phyloP scores from a whole-genome alignment of 306 rosid genomes.

The Quercus robur region DNA sequence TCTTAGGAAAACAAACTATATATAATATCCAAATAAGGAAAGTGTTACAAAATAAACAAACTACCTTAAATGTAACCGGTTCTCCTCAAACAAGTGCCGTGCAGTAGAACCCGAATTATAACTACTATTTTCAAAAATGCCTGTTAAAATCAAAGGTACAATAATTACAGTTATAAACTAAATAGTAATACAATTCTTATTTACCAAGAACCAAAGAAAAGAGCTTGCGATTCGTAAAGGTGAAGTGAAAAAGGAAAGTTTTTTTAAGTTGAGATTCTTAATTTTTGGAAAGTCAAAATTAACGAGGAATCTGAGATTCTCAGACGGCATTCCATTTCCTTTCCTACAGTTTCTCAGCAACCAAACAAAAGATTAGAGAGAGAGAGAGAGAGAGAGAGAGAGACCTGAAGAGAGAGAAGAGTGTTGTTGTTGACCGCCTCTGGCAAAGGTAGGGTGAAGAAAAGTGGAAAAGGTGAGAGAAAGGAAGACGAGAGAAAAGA shows the following conservation, averaged over 20 bases:
- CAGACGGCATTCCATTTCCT: background rate
- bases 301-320: background rate
- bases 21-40: constrained; percentile 7
- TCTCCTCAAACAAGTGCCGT: constrained; percentile 54
- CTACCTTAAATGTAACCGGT: constrained; percentile 39
- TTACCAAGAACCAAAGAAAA: background rate
- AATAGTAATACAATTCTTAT: background rate
- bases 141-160: constrained; percentile 25
- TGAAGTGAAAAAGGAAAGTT: no score
- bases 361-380: background rate
- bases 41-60: background rate
- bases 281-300: background rate
- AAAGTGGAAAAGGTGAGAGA: constrained; percentile 31
- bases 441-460: constrained; percentile 33
- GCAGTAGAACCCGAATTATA: constrained; percentile 23
- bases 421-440: constrained; percentile 29
- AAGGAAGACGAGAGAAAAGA: constrained; percentile 33
- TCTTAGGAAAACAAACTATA: background rate
- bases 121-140: constrained; percentile 24
- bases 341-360: background rate
- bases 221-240: no score
- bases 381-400: background rate
- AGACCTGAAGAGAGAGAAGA: constrained; percentile 46
- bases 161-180: constrained; percentile 19
- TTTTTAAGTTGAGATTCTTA: background rate